Evolutionary conservation across 495 filamentous ascomycete genomes (phyloP).

Genomic region (Xylaria grammica): DNA sequence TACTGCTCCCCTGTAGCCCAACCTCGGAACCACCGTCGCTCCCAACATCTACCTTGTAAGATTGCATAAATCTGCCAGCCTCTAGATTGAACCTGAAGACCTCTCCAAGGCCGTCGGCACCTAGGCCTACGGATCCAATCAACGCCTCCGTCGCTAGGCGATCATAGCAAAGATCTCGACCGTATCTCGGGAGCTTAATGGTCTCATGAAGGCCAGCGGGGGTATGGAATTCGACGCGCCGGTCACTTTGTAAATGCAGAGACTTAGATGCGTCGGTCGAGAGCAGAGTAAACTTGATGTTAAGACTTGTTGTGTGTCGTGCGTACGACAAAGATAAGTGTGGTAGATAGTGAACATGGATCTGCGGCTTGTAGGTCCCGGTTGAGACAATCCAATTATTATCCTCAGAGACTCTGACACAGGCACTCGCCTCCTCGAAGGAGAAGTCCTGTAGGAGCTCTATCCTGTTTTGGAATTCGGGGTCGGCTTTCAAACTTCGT

Average conservation of each 20-base stretch:
- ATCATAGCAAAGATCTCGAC: constrained; percentile 86
- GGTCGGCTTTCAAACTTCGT: constrained; percentile 89
- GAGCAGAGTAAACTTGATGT: constrained; percentile 90
- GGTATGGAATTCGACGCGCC: constrained; percentile 93
- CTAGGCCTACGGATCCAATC: constrained; percentile 85
- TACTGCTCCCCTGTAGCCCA: constrained; percentile 76
- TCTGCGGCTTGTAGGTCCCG: constrained; percentile 93
- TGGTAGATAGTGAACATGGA: constrained; percentile 92
- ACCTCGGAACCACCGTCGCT: constrained; percentile 74
- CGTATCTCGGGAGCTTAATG: constrained; percentile 87
- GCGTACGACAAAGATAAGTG: constrained; percentile 92
- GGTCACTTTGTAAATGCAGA: constrained; percentile 88
- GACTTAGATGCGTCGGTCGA: constrained; percentile 95
- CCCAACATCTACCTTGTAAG: constrained; percentile 78
- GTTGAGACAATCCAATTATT: constrained; percentile 98
- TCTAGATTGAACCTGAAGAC: constrained; percentile 94
- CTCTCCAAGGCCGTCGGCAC: constrained; percentile 79
- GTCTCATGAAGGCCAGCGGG: constrained; percentile 86
- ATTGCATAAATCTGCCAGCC: constrained; percentile 85
- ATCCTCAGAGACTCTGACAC: constrained; percentile 90
- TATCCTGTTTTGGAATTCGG: constrained; percentile 89
- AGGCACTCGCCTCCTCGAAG: constrained; percentile 97
- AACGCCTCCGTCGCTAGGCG: constrained; percentile 85
- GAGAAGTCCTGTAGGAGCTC: constrained; percentile 98
- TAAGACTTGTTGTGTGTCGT: constrained; percentile 91